phyloP scores from a whole-genome alignment of 495 filamentous ascomycete species.

The Corynascus novoguineensis region DNA sequence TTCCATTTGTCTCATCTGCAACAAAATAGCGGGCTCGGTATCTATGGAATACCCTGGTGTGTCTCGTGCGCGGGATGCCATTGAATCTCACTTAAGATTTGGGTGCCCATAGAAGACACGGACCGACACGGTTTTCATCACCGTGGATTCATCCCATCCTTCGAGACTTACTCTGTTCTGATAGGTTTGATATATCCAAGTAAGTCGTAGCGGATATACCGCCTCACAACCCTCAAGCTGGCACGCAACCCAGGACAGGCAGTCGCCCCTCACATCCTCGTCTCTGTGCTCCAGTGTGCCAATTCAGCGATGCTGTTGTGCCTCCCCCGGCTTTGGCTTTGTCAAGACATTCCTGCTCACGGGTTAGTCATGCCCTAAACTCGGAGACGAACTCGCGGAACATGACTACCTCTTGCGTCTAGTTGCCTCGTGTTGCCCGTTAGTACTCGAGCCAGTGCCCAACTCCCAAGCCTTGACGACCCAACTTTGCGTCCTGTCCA shows the following conservation, averaged over 20 bases:
- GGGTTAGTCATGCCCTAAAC: not conserved
- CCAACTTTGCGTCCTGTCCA: constrained; percentile 76
- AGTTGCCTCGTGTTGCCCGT: constrained; percentile 35
- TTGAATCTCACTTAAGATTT: too few relatives aligned
- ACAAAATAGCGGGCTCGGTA: not conserved
- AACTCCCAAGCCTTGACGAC: constrained; percentile 78
- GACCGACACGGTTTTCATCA: too few relatives aligned
- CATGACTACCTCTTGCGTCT: constrained; percentile 29
- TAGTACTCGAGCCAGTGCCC: constrained; percentile 16
- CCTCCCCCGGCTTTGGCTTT: constrained; percentile 1
- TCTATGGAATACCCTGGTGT: constrained; percentile 2
- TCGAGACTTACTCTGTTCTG: too few relatives aligned
- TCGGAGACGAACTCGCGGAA: not conserved
- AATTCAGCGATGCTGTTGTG: not conserved
- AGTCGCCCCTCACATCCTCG: not conserved
- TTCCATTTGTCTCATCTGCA: not conserved
- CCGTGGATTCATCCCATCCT: too few relatives aligned
- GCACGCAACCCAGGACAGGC: too few relatives aligned
- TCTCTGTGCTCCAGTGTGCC: not conserved
- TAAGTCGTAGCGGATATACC: too few relatives aligned
- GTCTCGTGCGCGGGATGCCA: not conserved
- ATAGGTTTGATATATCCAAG: too few relatives aligned
- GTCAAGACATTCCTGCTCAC: constrained; percentile 6
- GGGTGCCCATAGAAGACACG: too few relatives aligned
- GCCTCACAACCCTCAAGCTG: too few relatives aligned